Evolutionary conservation across 108 stramenopile species (phyloP), one percentile per base, ranked within the genome.

Genomic region (Cyclotella cryptica): DNA sequence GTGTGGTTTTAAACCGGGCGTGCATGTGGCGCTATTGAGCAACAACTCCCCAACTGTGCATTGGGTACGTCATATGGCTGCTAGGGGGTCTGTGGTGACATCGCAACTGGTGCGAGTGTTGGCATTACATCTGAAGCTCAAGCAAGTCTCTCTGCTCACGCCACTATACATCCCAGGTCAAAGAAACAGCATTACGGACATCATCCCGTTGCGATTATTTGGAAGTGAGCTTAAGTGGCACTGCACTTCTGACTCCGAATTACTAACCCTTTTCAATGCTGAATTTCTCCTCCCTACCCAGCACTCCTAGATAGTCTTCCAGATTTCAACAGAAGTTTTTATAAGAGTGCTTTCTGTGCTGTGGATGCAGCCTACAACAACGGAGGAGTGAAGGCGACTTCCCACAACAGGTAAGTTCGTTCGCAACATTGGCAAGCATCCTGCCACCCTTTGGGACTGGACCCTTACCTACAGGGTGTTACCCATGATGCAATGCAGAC

Each of bases 1-100:
- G 10, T 44, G 35, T 21, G 26, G 0, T 7, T 39, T 4, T 30
- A 24, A 22, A 24, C 35, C 6, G 61, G 42, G 15, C 28, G 66
- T 4, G 39, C 19, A 15, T 42, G 71, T 66, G 0, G 78, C 72
- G 14, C 29, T 68, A 12, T 52, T 68, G 7, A 68, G 67, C 52
- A 51, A 68, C 67, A 80, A 80, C 47, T 35, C 41, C 7, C 79
- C 65, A n/a, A 66, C 44, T 2, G 65, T 66, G 9, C 19, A 21
- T 24, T 44, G 65, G 65, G 44, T 46, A 0, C 14, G 12, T 1
- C 3, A 21, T 13, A 18, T 47, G 21, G 65, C 43, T 24, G 26
- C 6, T 1, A 5, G 46, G 65, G 44, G 44, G 8, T 47, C 43
- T 7, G 1, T 19, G 65, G 45, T 47, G 1, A 44, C 65, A 22